These are phyloP conservation scores for Rhizopus delemar DNA, from an alignment of 371 early-diverging fungal species.

Conservation along the genomic window DNA sequence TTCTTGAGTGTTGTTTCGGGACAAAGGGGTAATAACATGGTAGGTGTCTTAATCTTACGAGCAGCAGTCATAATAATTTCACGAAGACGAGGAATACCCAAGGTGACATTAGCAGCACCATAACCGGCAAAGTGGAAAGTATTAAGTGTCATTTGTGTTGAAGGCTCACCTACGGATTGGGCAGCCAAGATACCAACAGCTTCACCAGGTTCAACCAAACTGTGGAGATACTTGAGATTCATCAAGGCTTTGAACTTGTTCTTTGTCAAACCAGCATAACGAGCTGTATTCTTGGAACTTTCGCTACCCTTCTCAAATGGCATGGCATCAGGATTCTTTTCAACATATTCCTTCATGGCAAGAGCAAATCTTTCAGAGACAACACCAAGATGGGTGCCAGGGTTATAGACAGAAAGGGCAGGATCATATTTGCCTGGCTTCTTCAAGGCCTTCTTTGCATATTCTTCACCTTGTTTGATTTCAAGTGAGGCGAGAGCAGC, in stretches of 20 bases:
- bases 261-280: too few species aligned
- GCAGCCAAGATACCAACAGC: constrained; percentile 99
- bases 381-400: too few species aligned
- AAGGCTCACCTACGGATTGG: constrained; percentile 99
- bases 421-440: too few species aligned
- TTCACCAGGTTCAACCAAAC: constrained; percentile 94
- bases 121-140: constrained; percentile 99
- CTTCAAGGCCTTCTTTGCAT: too few species aligned
- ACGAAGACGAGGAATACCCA: constrained; percentile 99
- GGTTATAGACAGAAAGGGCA: too few species aligned
- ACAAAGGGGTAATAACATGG: constrained; percentile 86
- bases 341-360: too few species aligned
- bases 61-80: constrained; percentile 98
- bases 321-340: too few species aligned
- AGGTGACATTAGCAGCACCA: constrained; percentile 94
- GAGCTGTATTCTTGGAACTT: too few species aligned
- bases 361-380: too few species aligned
- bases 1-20: constrained; percentile 62
- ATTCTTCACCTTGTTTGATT: too few species aligned
- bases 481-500: too few species aligned
- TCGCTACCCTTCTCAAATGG: too few species aligned
- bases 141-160: constrained; percentile 99
- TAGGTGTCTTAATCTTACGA: constrained; percentile 96
- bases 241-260: constrained; percentile 58
- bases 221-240: constrained; percentile 86